Base-by-base conservation (phyloP, 2,329 filamentous ascomycete species). In the Fusarium brachygibbosum region DNA sequence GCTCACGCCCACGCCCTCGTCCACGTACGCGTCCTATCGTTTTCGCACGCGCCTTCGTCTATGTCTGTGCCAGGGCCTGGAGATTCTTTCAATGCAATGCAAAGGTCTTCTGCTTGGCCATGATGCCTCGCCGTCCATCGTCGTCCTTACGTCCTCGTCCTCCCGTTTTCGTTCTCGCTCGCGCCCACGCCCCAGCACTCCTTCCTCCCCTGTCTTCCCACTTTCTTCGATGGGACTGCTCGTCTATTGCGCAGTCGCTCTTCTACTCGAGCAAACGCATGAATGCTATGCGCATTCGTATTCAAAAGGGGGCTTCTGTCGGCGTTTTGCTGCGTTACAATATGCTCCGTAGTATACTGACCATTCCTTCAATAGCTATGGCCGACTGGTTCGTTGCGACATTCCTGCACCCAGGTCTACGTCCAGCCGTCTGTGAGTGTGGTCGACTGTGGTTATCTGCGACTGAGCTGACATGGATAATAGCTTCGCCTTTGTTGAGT, bases 401-500 rank as follows among this genome's bases (percentile, higher is more conserved):
- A 99, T 99, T 78, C 96, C 96, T 72, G 96, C 96, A 66, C 96
- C 96, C 54, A 91, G 96, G 70, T 97, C 94, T 70, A 94, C 95
- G 5, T 93, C 92, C 48, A 97, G 93, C 84, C 91, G 96, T 82
- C 91, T 99, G 96, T 98, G 86, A 89, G 95, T 91, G 28, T 25
- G 17, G 9, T 35, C 9, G 13, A 28, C 10, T 29, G 13, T 35
- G 31, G 9, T 10, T 17, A 35, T 2, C 28, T 41, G 9, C 19
- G 28, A 28, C 23, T 32, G 31, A 28, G 35, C 71, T 75, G 10
- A 75, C 63, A 38, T 51, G 9, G 16, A 23, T 32, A 28, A 40
- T 28, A 90, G 96, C 74, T 99, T 99, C 81, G 96, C 96, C 37
- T 99, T 99, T 80, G 96, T 99, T 71, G 96, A 99, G 83, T 99